These are phyloP conservation scores for Spathaspora sp. DNA, from an alignment of 1,139 yeast species.

Conservation along the genomic window DNA sequence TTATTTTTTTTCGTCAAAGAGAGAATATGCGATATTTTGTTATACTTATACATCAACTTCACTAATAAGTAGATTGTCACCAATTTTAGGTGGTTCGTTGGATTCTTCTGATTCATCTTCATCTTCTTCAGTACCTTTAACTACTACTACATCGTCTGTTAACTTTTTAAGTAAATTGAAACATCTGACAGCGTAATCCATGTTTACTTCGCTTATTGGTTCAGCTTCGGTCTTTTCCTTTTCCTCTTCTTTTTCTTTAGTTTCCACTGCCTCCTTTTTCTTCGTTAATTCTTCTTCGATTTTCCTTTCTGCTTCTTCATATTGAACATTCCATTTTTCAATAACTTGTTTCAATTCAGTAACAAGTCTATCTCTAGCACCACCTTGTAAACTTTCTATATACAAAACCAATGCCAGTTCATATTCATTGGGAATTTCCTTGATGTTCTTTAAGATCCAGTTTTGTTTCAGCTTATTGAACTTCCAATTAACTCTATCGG, in stretches of 20 bases:
- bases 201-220: conserved; percentile 2
- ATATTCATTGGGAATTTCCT: conserved; percentile 55
- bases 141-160: conserved; percentile 10
- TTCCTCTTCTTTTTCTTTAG: conserved; percentile 1
- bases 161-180: conserved; percentile 11
- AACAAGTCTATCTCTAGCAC: conserved; percentile 58
- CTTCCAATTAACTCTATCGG: conserved; percentile 74
- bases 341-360: conserved; percentile 51
- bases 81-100: conserved; percentile 1
- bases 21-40: background rate
- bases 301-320: conserved; percentile 39
- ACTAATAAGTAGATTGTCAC: conserved; percentile 16
- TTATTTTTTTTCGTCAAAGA: background rate
- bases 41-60: conserved; percentile 15
- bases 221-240: conserved; percentile 10
- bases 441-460: conserved; percentile 78
- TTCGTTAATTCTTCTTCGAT: conserved; percentile 36
- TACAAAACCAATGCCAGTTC: conserved; percentile 55
- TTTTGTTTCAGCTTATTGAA: conserved; percentile 93
- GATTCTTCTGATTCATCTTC: conserved; percentile 11
- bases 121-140: conserved; percentile 12
- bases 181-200: conserved; percentile 14
- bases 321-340: conserved; percentile 56
- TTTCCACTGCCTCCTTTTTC: conserved; percentile 12
- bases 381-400: conserved; percentile 72